A percentile compares a stretch with the other conserved stretches of the same genome.
These are phyloP conservation scores for Phycomyces blakesleeanus DNA, from an alignment of 192 early-diverging fungal species.

Conservation along the genomic window DNA sequence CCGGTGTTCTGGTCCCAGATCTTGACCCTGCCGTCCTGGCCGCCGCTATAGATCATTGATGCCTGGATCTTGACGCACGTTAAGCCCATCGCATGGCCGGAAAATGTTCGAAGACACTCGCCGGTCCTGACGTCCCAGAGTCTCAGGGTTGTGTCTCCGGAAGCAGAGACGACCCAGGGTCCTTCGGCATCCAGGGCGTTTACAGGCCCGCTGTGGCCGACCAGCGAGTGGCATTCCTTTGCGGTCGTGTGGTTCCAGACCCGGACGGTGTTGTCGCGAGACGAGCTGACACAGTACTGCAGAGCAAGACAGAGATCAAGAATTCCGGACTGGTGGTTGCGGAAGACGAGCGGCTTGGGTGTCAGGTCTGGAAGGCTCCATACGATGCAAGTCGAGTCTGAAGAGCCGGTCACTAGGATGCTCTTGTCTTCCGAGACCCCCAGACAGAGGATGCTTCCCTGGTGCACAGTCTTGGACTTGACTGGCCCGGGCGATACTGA, in stretches of 20 bases:
- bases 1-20: slow-evolving; percentile 57
- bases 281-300: slow-evolving; percentile 77
- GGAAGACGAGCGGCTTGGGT: slow-evolving; percentile 47
- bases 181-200: slow-evolving; percentile 84
- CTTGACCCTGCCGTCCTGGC: slow-evolving; percentile 75
- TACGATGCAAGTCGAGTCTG: slow-evolving; percentile 77
- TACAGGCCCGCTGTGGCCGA: slow-evolving; percentile 90
- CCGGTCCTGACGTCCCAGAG: slow-evolving; percentile 75
- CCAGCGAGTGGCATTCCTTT: slow-evolving; percentile 57
- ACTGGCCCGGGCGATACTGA: too few relatives aligned
- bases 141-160: slow-evolving; percentile 78
- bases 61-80: slow-evolving; percentile 84
- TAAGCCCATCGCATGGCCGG: slow-evolving; percentile 76
- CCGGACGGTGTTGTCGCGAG: slow-evolving; percentile 89
- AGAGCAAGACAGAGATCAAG: slow-evolving; percentile 82
- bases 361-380: slow-evolving; percentile 58
- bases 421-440: slow-evolving; percentile 63
- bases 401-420: slow-evolving; percentile 80
- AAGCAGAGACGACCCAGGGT: slow-evolving; percentile 75
- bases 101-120: slow-evolving; percentile 65
- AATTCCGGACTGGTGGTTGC: slow-evolving; percentile 76
- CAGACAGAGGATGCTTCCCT: slow-evolving; percentile 73
- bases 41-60: slow-evolving; percentile 70
- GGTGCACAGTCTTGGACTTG: slow-evolving; percentile 60
- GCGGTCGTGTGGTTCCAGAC: slow-evolving; percentile 74